These are phyloP conservation scores for Lactifluus pinguis DNA, from an alignment of 768 basidiomycete genomes.

Conservation along the genomic window DNA sequence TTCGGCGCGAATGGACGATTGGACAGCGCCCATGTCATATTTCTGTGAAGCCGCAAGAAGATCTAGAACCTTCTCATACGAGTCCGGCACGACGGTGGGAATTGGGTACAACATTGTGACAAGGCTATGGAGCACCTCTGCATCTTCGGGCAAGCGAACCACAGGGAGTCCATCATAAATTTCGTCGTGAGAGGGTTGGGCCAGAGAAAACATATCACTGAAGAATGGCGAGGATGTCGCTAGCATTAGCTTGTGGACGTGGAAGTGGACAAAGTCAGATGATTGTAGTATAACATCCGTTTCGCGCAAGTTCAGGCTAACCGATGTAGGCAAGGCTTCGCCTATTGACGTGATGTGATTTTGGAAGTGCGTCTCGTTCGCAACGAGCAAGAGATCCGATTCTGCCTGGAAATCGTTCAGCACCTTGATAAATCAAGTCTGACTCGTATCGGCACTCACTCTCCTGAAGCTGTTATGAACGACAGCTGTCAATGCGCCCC, in stretches of 20 bases:
- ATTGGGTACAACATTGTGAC: conserved; percentile 2
- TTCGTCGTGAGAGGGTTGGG: conserved; percentile 11
- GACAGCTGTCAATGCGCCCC: background rate
- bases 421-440: background rate
- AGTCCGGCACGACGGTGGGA: background rate
- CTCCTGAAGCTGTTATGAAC: background rate
- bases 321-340: background rate
- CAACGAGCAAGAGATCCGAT: background rate
- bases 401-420: background rate
- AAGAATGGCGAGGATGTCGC: conserved; percentile 27
- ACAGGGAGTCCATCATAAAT: conserved; percentile 8
- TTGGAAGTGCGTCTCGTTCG: background rate
- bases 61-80: background rate
- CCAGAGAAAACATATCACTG: conserved; percentile 23
- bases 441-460: background rate
- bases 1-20: background rate
- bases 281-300: conserved; percentile 23
- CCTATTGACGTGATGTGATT: background rate
- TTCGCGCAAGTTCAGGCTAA: background rate
- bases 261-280: conserved; percentile 24
- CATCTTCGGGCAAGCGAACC: conserved; percentile 5
- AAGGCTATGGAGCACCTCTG: conserved; percentile 4
- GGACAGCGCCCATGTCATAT: conserved; percentile 19
- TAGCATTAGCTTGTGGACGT: conserved; percentile 25
- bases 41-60: conserved; percentile 19